Evolutionary conservation across 495 filamentous ascomycete genomes (phyloP), one percentile per base, ranked within the genome.

Genomic region (Cercophora scortea): DNA sequence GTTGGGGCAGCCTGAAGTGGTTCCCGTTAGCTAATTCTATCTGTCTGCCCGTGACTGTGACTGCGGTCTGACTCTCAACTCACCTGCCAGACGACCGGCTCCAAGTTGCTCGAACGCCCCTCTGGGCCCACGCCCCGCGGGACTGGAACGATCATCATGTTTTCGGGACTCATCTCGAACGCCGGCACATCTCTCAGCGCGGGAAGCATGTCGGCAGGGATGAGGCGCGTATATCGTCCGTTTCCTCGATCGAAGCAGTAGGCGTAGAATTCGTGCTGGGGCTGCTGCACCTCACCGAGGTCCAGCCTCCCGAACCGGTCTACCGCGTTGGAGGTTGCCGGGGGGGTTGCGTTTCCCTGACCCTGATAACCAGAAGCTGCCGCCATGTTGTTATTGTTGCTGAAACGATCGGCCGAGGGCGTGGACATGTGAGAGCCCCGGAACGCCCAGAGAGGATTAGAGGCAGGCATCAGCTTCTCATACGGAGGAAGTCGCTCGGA

Each of bases 141-240:
- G n/a, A 63, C 45, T 6, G 69, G 70, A 19, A 79, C 46, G 12
- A 75, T 60, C 16, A 73, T 56, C 58, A 78, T 61, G n/a, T 71
- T 65, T 2, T 57, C 57, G 13, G 47, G 55, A 32, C 64, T 58
- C 17, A 53, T 52, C 54, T 69, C 55, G 1, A 51, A 3, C 11
- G 67, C 52, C 11, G 71, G 69, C 19, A 73, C 58, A 1, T 64
- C 65, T 35, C 60, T 49, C 39, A 74, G 32, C 6, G 66, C 42
- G 0, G 81, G 82, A 5, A 88, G 64, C 65, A 87, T 79, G 57
- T 89, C 87, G 0, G 81, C 73, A 0, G 83, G 79, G 36, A 89
- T 67, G 10, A 90, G 71, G 0, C 82, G 81, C 11, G 83, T 84
- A 50, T 79, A 67, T 13, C 61, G 66, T 45, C 83, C 83, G 54